Conservation (phyloP, 176 grass and related monocot genomes). For the Phragmites australis region DNA sequence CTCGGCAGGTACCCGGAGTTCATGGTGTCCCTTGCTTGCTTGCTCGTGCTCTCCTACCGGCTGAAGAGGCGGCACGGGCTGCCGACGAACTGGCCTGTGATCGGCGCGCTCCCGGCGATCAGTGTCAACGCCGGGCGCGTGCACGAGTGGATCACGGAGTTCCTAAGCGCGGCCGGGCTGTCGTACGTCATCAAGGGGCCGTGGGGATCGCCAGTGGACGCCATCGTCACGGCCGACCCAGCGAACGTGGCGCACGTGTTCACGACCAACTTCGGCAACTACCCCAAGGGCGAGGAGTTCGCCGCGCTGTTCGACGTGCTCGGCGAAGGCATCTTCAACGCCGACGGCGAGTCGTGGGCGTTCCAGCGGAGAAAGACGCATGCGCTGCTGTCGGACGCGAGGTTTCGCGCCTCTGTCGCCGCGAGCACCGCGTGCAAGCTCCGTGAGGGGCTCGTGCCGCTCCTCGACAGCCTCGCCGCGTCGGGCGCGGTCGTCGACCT, state of each 20-base stretch:
- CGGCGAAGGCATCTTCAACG: slow-evolving; percentile 73
- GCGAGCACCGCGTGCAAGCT: slow-evolving; percentile 54
- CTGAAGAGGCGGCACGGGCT: background rate
- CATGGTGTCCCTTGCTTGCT: slow-evolving; percentile 38
- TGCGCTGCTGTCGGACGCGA: slow-evolving; percentile 42
- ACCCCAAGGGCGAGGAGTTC: slow-evolving; percentile 83
- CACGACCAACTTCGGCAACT: slow-evolving; percentile 58
- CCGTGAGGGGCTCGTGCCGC: slow-evolving; percentile 44
- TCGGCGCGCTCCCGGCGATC: slow-evolving; percentile 59
- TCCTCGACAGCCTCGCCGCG: slow-evolving; percentile 47
- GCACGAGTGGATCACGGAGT: slow-evolving; percentile 57
- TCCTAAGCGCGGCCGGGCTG: slow-evolving; percentile 28
- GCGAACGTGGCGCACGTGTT: slow-evolving; percentile 69
- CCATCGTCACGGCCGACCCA: slow-evolving; percentile 63
- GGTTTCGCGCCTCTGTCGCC: slow-evolving; percentile 49
- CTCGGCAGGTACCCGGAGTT: slow-evolving; percentile 46
- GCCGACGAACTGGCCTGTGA: slow-evolving; percentile 65
- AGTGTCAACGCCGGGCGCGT: slow-evolving; percentile 24
- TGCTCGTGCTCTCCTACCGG: slow-evolving; percentile 26
- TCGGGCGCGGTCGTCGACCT: slow-evolving; percentile 43
- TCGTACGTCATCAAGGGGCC: slow-evolving; percentile 46
- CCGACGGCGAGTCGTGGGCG: slow-evolving; percentile 70
- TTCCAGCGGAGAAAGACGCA: slow-evolving; percentile 66
- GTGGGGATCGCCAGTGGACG: slow-evolving; percentile 49
- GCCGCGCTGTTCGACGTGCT: slow-evolving; percentile 59